These are phyloP conservation scores for Plantago elongata DNA, from an alignment of 257 asterid species.

Conservation along the genomic window DNA sequence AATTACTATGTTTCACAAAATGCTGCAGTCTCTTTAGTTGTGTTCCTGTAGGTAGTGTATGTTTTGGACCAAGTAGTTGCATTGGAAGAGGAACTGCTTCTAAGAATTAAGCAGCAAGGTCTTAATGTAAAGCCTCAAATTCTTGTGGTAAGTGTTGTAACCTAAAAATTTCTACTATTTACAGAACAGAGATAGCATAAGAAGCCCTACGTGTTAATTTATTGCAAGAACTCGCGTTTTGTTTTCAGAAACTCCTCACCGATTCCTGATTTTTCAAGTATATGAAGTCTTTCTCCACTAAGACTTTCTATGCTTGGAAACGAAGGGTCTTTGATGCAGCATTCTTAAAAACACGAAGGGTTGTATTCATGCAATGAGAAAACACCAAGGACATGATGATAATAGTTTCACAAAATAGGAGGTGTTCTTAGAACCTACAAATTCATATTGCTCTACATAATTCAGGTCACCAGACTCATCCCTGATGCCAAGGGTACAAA, in stretches of 20 bases:
- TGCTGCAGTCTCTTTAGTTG: neutral
- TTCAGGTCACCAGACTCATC: slow-evolving; percentile 78
- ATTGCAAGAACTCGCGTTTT: too few relatives aligned
- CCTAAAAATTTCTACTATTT: neutral
- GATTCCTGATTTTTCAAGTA: too few relatives aligned
- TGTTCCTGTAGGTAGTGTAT: slow-evolving; percentile 62
- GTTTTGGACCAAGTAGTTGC: slow-evolving; percentile 94
- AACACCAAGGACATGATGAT: neutral
- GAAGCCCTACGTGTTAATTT: too few relatives aligned
- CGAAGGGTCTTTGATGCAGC: neutral
- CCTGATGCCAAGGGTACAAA: slow-evolving; percentile 91
- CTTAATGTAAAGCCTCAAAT: slow-evolving; percentile 80
- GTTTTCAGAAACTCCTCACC: too few relatives aligned
- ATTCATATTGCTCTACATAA: slow-evolving; percentile 1
- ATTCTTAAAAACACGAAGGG: too few relatives aligned
- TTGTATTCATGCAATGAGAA: neutral
- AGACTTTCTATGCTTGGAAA: neutral
- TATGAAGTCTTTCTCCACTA: neutral
- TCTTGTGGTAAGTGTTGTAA: slow-evolving; percentile 55
- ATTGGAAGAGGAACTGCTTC: slow-evolving; percentile 76
- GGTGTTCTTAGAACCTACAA: neutral
- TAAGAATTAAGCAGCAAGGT: slow-evolving; percentile 82
- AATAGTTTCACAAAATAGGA: neutral
- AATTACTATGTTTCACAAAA: neutral
- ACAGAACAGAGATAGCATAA: too few relatives aligned